phyloP scores from a whole-genome alignment of 176 grass and related monocot species.

The Elaeis guineensis region DNA sequence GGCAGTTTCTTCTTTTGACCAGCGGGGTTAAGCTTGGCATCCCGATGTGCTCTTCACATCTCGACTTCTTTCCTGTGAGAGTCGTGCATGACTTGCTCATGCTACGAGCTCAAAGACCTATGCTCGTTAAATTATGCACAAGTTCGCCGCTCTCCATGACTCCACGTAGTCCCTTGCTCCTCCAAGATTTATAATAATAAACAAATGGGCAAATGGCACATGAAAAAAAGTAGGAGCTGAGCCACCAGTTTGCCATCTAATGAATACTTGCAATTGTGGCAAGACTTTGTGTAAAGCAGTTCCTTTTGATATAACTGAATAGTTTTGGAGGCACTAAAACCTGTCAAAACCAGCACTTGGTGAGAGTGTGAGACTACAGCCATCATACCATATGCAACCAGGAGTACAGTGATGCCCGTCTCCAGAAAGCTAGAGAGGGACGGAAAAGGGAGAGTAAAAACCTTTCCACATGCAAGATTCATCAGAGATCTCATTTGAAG shows the following conservation, averaged over 20 bases:
- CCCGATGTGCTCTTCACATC: background rate
- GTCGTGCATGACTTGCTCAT: background rate
- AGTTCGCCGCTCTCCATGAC: background rate
- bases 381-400: too few species aligned
- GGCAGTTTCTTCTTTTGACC: background rate
- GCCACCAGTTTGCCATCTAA: background rate
- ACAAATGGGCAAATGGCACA: constrained; percentile 1
- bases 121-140: background rate
- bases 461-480: too few species aligned
- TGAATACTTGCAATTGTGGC: too few species aligned
- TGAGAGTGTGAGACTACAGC: too few species aligned
- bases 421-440: too few species aligned
- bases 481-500: too few species aligned
- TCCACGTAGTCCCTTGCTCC: constrained; percentile 7
- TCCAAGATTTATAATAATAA: constrained; percentile 1
- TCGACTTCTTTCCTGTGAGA: background rate
- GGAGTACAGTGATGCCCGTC: too few species aligned
- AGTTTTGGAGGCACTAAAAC: too few species aligned
- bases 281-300: too few species aligned
- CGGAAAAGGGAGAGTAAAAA: too few species aligned
- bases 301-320: too few species aligned
- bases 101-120: background rate
- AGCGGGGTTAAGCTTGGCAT: background rate
- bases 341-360: too few species aligned
- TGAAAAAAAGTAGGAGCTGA: background rate